Evolutionary conservation across 768 basidiomycete species (phyloP).

Genomic region (Leccinum pellstonianum): DNA sequence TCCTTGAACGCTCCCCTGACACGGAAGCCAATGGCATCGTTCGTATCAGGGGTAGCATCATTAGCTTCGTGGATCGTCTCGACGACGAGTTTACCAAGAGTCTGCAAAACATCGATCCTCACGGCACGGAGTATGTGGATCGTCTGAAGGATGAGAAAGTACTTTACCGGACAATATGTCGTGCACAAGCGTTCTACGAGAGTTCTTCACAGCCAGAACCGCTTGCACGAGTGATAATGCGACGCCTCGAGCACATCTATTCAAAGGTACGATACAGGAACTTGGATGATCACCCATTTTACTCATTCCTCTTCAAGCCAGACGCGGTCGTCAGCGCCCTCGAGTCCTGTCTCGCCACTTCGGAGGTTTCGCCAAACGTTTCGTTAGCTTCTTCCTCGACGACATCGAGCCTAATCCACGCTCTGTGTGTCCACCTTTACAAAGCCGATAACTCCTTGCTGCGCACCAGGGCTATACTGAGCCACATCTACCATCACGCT

Average conservation of each 20-base stretch:
- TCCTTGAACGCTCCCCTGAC: slow-evolving; percentile 75
- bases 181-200: slow-evolving; percentile 91
- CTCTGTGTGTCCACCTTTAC: slow-evolving; percentile 90
- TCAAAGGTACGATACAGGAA: slow-evolving; percentile 66
- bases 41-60: slow-evolving; percentile 90
- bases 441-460: slow-evolving; percentile 87
- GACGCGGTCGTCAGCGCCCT: slow-evolving; percentile 90
- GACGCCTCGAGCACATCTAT: slow-evolving; percentile 96
- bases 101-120: slow-evolving; percentile 96
- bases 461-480: slow-evolving; percentile 95
- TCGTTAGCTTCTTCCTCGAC: slow-evolving; percentile 53
- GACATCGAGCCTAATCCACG: slow-evolving; percentile 79
- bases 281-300: background rate
- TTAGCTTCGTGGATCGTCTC: slow-evolving; percentile 92
- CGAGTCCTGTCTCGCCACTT: slow-evolving; percentile 62
- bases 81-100: slow-evolving; percentile 99
- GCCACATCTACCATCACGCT: slow-evolving; percentile 96
- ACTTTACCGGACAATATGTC: slow-evolving; percentile 90
- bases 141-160: slow-evolving; percentile 94
- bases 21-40: slow-evolving; percentile 72
- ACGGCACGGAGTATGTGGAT: slow-evolving; percentile 98
- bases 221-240: slow-evolving; percentile 86
- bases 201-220: slow-evolving; percentile 73
- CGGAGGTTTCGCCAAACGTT: slow-evolving; percentile 61
- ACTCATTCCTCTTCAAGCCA: slow-evolving; percentile 54